phyloP scores from a whole-genome alignment of 768 basidiomycete species.

The Epithele typhae region DNA sequence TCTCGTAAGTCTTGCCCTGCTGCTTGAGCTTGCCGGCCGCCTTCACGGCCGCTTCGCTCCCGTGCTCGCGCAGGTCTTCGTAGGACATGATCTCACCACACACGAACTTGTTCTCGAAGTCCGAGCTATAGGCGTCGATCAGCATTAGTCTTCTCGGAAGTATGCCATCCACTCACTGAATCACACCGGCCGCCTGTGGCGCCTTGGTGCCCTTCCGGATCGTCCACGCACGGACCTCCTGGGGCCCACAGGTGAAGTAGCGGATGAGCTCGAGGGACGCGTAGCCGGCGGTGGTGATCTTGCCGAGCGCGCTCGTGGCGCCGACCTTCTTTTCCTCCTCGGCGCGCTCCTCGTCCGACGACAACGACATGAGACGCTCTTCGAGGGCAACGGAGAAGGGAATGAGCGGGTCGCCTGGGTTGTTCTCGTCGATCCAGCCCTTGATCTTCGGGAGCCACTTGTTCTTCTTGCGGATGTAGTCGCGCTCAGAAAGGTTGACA shows the following conservation, averaged over 20 bases:
- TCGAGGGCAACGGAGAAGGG: slow-evolving; percentile 97
- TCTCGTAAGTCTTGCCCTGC: slow-evolving; percentile 96
- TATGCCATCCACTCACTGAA: slow-evolving; percentile 62
- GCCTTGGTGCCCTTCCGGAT: slow-evolving; percentile 92
- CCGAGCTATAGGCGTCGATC: slow-evolving; percentile 52
- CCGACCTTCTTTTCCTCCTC: slow-evolving; percentile 77
- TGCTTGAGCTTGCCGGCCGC: slow-evolving; percentile 93
- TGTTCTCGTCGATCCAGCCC: slow-evolving; percentile 94
- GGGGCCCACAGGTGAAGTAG: slow-evolving; percentile 96
- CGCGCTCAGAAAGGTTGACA: slow-evolving; percentile 92
- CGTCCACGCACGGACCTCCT: slow-evolving; percentile 98
- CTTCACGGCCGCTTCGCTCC: slow-evolving; percentile 88
- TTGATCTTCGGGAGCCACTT: slow-evolving; percentile 99
- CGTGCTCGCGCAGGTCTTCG: slow-evolving; percentile 86
- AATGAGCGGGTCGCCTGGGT: slow-evolving; percentile 92
- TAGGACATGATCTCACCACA: slow-evolving; percentile 97
- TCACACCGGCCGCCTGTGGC: slow-evolving; percentile 96
- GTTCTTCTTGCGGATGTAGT: slow-evolving; percentile 97
- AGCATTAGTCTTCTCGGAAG: not conserved
- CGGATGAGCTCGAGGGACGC: slow-evolving; percentile 87
- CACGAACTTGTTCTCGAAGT: slow-evolving; percentile 97
- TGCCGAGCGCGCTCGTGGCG: slow-evolving; percentile 72
- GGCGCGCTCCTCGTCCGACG: slow-evolving; percentile 57
- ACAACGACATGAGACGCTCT: slow-evolving; percentile 70
- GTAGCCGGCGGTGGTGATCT: slow-evolving; percentile 96